Percentiles rank a stretch among this genome's conserved stretches.
These are phyloP conservation scores for Ophiocordyceps robertsii DNA, from an alignment of 2,329 filamentous ascomycete species.

Conservation along the genomic window DNA sequence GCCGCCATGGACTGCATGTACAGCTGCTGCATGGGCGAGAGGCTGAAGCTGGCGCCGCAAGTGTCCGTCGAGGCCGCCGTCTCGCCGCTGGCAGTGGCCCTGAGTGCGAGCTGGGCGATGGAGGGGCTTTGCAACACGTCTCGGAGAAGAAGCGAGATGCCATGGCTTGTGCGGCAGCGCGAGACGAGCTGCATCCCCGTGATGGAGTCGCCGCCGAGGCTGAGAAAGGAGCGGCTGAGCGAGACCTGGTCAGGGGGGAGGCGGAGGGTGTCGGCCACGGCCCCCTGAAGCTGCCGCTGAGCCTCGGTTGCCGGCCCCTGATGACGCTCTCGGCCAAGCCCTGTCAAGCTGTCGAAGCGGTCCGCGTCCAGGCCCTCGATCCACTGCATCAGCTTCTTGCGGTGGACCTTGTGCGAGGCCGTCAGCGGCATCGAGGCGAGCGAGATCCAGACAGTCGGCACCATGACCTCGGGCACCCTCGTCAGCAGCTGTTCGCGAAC, in stretches of 20 bases:
- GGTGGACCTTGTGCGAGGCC: neutral
- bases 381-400: neutral
- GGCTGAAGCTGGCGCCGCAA: neutral
- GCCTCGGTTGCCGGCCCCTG: too few species aligned
- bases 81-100: neutral
- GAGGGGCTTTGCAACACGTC: neutral
- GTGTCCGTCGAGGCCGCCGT: neutral
- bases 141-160: too few species aligned
- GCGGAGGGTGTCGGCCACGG: neutral
- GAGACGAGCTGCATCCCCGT: conserved; percentile 3
- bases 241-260: neutral
- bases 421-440: neutral
- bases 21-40: neutral
- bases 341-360: too few species aligned
- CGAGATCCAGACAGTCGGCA: neutral
- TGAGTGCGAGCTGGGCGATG: neutral
- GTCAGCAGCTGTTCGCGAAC: neutral
- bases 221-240: conserved; percentile 7
- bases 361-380: neutral
- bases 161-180: neutral
- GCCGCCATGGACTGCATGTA: neutral
- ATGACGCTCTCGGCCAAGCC: too few species aligned
- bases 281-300: neutral
- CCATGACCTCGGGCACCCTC: neutral
- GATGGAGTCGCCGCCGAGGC: conserved; percentile 11